Evolutionary conservation across 2,329 filamentous ascomycete genomes (phyloP).

Genomic region (Pseudophaeomoniella oleicola): DNA sequence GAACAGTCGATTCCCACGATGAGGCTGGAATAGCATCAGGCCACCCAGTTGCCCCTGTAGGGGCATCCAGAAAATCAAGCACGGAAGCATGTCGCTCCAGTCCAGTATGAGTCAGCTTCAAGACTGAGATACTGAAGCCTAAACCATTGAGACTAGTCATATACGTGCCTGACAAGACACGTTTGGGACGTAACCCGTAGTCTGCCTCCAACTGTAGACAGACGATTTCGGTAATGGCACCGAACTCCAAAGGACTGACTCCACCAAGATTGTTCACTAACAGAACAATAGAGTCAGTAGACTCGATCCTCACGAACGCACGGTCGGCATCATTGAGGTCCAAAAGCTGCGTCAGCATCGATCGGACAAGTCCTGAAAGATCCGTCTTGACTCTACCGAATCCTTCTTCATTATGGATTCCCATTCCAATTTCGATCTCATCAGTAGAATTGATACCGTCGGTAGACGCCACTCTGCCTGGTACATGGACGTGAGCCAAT

Average conservation of each 20-base stretch:
- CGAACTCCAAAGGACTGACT: constrained; percentile 42
- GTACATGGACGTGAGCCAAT: constrained; percentile 47
- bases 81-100: too few species aligned
- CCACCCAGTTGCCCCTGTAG: too few species aligned
- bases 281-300: constrained; percentile 35
- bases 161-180: too few species aligned
- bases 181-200: too few species aligned
- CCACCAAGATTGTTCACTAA: constrained; percentile 47
- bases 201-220: too few species aligned
- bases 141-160: too few species aligned
- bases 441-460: constrained; percentile 19
- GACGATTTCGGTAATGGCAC: constrained; percentile 39
- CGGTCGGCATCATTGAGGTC: constrained; percentile 3
- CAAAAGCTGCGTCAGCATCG: constrained; percentile 32
- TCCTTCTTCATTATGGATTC: constrained; percentile 52
- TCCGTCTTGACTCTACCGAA: constrained; percentile 11
- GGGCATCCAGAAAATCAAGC: too few species aligned
- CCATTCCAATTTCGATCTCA: constrained; percentile 51
- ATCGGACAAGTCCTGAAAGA: not conserved
- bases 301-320: constrained; percentile 15
- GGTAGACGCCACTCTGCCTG: constrained; percentile 31
- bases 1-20: too few species aligned
- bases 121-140: too few species aligned
- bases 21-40: too few species aligned
- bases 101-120: too few species aligned